Evolutionary conservation across 257 asterid species (phyloP).

Genomic region (Oldenlandia corymbosa): DNA sequence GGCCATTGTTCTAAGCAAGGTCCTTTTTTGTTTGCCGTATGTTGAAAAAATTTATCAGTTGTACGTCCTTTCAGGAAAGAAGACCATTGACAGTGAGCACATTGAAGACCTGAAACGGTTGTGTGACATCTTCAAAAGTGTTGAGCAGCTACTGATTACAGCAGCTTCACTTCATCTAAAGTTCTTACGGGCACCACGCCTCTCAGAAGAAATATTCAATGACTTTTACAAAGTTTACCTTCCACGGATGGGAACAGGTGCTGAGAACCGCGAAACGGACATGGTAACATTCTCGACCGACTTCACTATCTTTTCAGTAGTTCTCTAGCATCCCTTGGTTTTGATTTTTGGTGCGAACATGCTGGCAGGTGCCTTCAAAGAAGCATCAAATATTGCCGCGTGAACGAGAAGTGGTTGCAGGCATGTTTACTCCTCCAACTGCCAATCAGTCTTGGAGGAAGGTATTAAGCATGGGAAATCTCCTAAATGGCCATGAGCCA

Average conservation of each 20-base stretch:
- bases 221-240: slow-evolving; percentile 60
- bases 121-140: slow-evolving; percentile 55
- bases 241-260: slow-evolving; percentile 66
- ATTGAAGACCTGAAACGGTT: slow-evolving; percentile 63
- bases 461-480: slow-evolving; percentile 93
- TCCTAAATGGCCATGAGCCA: slow-evolving; percentile 93
- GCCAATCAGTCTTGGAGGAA: slow-evolving; percentile 95
- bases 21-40: background rate
- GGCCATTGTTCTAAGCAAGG: too few relatives aligned
- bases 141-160: slow-evolving; percentile 62
- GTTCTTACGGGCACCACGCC: slow-evolving; percentile 65
- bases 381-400: slow-evolving; percentile 43
- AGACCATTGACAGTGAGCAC: slow-evolving; percentile 39
- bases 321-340: background rate
- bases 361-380: slow-evolving; percentile 41
- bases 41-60: background rate
- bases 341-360: background rate
- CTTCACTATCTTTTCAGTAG: too few relatives aligned
- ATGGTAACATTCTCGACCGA: slow-evolving; percentile 34
- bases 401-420: slow-evolving; percentile 57
- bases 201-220: slow-evolving; percentile 55
- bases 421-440: slow-evolving; percentile 78
- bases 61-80: slow-evolving; percentile 38
- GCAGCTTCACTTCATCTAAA: slow-evolving; percentile 82
- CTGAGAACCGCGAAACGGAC: slow-evolving; percentile 27